Conservation (phyloP, 495 filamentous ascomycete genomes). For the Hypomontagnella monticulosa region DNA sequence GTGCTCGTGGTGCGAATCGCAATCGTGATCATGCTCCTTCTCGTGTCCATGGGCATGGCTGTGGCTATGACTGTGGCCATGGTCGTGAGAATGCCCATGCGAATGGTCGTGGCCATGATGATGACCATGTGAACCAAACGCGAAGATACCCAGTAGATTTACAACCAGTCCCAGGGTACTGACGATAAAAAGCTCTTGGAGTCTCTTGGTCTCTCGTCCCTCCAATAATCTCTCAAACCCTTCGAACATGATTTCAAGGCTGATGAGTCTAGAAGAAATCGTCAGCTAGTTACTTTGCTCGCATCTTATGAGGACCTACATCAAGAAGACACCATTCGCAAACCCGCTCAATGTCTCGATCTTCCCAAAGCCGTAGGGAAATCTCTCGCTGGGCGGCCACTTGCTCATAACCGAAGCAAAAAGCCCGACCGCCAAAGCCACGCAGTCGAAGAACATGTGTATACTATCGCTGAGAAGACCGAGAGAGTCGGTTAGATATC, state of each 20-base stretch:
- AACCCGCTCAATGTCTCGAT: slow-evolving; percentile 97
- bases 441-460: slow-evolving; percentile 99
- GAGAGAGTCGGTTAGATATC: slow-evolving; percentile 89
- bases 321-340: slow-evolving; percentile 94
- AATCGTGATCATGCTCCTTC: slow-evolving; percentile 52
- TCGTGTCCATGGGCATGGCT: slow-evolving; percentile 49
- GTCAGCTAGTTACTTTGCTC: slow-evolving; percentile 7
- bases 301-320: slow-evolving; percentile 61
- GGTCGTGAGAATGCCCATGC: slow-evolving; percentile 50
- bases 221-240: slow-evolving; percentile 86
- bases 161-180: slow-evolving; percentile 85
- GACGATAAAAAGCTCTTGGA: slow-evolving; percentile 87
- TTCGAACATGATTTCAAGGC: slow-evolving; percentile 95
- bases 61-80: slow-evolving; percentile 52
- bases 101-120: slow-evolving; percentile 66
- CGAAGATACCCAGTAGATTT: slow-evolving; percentile 90
- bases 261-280: slow-evolving; percentile 75
- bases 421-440: slow-evolving; percentile 89
- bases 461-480: slow-evolving; percentile 96
- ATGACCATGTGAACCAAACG: slow-evolving; percentile 79
- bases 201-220: slow-evolving; percentile 80
- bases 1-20: slow-evolving; percentile 61
- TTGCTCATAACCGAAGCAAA: slow-evolving; percentile 97
- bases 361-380: slow-evolving; percentile 96
- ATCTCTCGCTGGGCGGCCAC: slow-evolving; percentile 87